phyloP scores from a whole-genome alignment of 2,329 filamentous ascomycete genomes.

The Teratosphaeria viscida region DNA sequence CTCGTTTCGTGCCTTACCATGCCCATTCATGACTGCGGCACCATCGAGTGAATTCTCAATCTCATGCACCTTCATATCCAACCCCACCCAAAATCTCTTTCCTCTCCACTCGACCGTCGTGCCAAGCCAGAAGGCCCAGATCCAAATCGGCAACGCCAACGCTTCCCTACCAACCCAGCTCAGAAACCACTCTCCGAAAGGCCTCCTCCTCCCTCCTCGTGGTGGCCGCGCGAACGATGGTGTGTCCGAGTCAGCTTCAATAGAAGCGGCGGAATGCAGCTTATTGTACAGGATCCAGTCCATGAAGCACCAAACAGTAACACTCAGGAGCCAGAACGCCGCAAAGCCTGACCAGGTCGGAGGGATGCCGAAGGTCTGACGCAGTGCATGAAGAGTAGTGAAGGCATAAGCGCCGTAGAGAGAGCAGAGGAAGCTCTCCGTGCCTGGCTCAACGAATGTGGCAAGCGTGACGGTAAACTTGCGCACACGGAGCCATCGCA shows the following conservation, averaged over 20 bases:
- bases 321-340: constrained; percentile 54
- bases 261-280: constrained; percentile 61
- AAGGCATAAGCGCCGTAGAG: constrained; percentile 68
- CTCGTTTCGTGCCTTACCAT: not conserved
- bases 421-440: constrained; percentile 78
- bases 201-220: constrained; percentile 39
- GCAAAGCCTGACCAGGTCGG: constrained; percentile 59
- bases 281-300: constrained; percentile 66
- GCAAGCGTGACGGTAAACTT: constrained; percentile 89
- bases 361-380: constrained; percentile 42
- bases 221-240: constrained; percentile 57
- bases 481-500: constrained; percentile 82
- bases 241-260: constrained; percentile 62
- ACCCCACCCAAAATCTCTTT: constrained; percentile 65
- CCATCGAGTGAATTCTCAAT: constrained; percentile 6
- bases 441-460: constrained; percentile 84
- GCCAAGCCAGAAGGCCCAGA: constrained; percentile 80
- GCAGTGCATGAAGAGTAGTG: constrained; percentile 60
- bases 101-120: constrained; percentile 82
- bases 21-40: not conserved
- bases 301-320: constrained; percentile 59
- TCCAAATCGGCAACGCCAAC: constrained; percentile 81
- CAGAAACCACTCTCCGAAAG: constrained; percentile 59
- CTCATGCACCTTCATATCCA: constrained; percentile 70
- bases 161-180: constrained; percentile 80